Evolutionary conservation across 2,329 filamentous ascomycete genomes (phyloP).

Genomic region (Fusarium sp.): DNA sequence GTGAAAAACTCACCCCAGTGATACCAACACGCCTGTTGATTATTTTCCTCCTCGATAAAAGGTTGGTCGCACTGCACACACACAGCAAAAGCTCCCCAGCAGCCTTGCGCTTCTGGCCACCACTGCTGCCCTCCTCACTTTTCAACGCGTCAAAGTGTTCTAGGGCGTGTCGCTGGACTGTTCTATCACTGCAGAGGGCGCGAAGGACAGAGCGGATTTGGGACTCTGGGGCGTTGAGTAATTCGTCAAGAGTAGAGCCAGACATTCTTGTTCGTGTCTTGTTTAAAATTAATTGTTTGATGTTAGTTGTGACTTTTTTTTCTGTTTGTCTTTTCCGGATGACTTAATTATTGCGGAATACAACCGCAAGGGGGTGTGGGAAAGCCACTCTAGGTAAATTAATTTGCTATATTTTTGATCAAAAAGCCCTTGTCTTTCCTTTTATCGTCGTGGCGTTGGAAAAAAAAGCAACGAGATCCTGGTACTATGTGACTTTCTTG

Average conservation of each 20-base stretch:
- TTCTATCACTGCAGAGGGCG: slow-evolving; percentile 24
- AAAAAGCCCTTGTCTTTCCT: background rate
- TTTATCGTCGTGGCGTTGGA: background rate
- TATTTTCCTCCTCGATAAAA: slow-evolving; percentile 23
- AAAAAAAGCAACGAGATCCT: background rate
- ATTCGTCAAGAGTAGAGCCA: background rate
- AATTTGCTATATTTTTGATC: background rate
- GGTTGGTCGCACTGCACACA: slow-evolving; percentile 30
- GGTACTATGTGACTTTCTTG: background rate
- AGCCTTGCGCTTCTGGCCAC: slow-evolving; percentile 34
- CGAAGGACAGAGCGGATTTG: slow-evolving; percentile 35
- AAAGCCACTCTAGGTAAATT: background rate
- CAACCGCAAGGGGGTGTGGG: background rate
- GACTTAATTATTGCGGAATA: background rate
- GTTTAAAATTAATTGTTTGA: background rate
- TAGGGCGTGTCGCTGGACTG: slow-evolving; percentile 3
- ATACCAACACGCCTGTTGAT: slow-evolving; percentile 18
- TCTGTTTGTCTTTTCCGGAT: background rate
- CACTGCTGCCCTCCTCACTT: background rate
- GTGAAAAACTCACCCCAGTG: slow-evolving; percentile 29
- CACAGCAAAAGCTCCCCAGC: slow-evolving; percentile 21
- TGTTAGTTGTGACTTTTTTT: background rate
- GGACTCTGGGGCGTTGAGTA: slow-evolving; percentile 27
- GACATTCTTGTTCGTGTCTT: background rate
- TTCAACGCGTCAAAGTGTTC: slow-evolving; percentile 13